Evolutionary conservation across 2,329 filamentous ascomycete genomes (phyloP), one percentile per base, ranked within the genome.

Genomic region (Rachicladosporium sp.): DNA sequence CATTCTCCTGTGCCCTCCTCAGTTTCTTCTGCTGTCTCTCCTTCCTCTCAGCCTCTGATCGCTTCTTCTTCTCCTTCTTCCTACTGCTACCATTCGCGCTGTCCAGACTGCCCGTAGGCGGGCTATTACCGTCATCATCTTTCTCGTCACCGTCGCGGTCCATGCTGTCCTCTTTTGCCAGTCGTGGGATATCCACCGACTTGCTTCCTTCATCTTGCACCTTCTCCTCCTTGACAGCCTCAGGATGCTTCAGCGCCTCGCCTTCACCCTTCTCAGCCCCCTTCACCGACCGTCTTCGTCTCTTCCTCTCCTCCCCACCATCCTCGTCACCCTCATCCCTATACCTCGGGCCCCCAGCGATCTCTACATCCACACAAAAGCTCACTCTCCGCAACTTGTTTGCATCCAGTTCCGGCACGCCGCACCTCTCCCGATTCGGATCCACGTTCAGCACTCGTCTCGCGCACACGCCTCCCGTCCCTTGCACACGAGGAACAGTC

Each of bases 291-390:
- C 79, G 83, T 44, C 69, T 72, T 53, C 73, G 73, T 42, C 73
- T 73, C 33, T 65, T 63, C n/a, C 60, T 54, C 46, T 56, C 40
- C 52, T 59, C 61, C n/a, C 69, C 63, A 10, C 66, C 63, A 7
- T 70, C 60, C 5, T 73, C 71, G 10, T 69, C 69, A 8, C 48
- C 46, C 3, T 91, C 83, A 10, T 68, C 63, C 35, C 58, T 64
- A 50, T 93, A 91, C 50, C 76, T 79, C 15, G 88, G 85, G 55
- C 85, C 78, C 1, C 87, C 85, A 3, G 89, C 89, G 54, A 98
- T 93, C 60, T 98, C 91, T 4, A 98, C 88, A 55, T 98, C 91
- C 2, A 98, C 91, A 51, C 85, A 94, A 55, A 98, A 98, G 0
- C 89, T 83, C 0, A 98, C 91, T 38, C 87, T 77, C 39, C 86